phyloP scores from a whole-genome alignment of 1,284 basidiomycete genomes.

The Ustilago cynodontis region DNA sequence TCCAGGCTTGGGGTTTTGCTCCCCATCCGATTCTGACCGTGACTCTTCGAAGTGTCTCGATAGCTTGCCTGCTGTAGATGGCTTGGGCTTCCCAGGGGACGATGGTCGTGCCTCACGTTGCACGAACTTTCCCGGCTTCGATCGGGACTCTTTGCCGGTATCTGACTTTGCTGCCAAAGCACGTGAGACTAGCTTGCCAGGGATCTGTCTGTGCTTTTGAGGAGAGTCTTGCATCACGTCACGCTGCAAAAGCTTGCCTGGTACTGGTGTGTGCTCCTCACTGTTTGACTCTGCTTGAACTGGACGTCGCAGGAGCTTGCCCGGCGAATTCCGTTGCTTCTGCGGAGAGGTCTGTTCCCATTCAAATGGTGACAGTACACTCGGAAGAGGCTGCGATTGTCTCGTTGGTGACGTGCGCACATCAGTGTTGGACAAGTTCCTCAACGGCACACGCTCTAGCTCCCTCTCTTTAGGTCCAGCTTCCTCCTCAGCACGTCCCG shows the following conservation, averaged over 20 bases:
- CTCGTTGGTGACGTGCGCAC: not conserved
- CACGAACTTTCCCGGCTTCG: not conserved
- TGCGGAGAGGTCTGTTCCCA: no score
- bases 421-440: not conserved
- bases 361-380: no score
- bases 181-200: not conserved
- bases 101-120: not conserved
- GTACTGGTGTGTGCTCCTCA: not conserved
- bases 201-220: not conserved
- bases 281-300: no score
- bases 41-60: not conserved
- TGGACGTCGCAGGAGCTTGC: no score
- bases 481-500: not conserved
- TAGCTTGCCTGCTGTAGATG: not conserved
- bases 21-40: not conserved
- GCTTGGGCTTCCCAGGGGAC: not conserved
- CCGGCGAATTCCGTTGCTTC: no score
- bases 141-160: not conserved
- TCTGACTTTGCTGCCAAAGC: no score
- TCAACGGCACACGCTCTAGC: not conserved
- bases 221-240: not conserved
- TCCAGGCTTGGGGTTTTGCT: not conserved
- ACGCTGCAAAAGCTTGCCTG: not conserved
- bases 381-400: not conserved
- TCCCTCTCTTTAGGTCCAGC: not conserved